Conservation (phyloP, 225 moss, liverwort and hornwort genomes). For the Polytrichum commune region DNA sequence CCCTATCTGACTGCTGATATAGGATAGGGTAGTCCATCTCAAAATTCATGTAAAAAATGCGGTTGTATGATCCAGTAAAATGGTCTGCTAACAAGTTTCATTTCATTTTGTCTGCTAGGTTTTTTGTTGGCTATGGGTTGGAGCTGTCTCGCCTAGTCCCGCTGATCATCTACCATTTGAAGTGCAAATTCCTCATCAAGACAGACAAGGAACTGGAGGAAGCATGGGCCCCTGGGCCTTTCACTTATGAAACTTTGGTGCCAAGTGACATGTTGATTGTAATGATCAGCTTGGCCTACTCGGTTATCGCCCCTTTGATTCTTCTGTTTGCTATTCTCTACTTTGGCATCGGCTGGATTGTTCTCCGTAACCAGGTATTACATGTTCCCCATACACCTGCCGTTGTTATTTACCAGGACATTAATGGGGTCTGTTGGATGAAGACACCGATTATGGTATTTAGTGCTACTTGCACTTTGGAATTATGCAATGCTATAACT, state of each 20-base stretch:
- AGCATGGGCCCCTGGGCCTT: conserved; percentile 52
- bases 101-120: conserved; percentile 19
- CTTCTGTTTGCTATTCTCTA: conserved; percentile 50
- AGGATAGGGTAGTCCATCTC: too few relatives aligned
- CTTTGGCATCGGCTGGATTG: conserved; percentile 55
- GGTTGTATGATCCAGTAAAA: too few relatives aligned
- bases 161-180: conserved; percentile 43
- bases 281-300: conserved; percentile 58
- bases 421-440: too few relatives aligned
- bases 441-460: too few relatives aligned
- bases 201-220: conserved; percentile 55
- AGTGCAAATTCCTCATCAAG: conserved; percentile 43
- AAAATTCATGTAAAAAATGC: too few relatives aligned
- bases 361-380: conserved; percentile 58
- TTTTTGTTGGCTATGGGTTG: conserved; percentile 66
- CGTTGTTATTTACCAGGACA: too few relatives aligned
- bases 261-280: conserved; percentile 59
- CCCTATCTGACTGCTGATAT: too few relatives aligned
- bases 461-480: too few relatives aligned
- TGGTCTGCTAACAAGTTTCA: too few relatives aligned
- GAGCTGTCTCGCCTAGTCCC: conserved; percentile 55
- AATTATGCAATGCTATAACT: too few relatives aligned
- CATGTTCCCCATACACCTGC: background rate
- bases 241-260: conserved; percentile 42
- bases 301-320: conserved; percentile 55